A percentile compares a stretch with the other conserved stretches of the same genome.
These are phyloP conservation scores for Zymoseptoria crescenta DNA, from an alignment of 2,329 filamentous ascomycete genomes.

Conservation along the genomic window DNA sequence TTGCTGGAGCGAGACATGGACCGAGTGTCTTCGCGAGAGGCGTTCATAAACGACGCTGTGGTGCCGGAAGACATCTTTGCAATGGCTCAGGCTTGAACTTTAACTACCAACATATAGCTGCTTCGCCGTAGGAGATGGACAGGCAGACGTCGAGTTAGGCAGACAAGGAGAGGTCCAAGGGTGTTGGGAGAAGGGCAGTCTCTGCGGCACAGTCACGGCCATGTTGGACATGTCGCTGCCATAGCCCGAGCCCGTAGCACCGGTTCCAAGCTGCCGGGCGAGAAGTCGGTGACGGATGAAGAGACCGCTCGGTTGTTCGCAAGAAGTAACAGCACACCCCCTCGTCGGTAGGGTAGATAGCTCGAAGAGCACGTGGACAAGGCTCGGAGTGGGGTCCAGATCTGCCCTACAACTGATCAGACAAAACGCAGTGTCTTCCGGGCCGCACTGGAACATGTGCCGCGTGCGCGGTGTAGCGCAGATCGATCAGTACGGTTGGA, in stretches of 20 bases:
- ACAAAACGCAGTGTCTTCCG: neutral
- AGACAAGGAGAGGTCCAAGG: slow-evolving; percentile 6
- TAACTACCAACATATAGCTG: slow-evolving; percentile 3
- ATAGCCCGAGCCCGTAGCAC: slow-evolving; percentile 12
- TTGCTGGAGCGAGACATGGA: slow-evolving; percentile 14
- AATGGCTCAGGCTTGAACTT: slow-evolving; percentile 1
- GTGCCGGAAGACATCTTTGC: slow-evolving; percentile 6
- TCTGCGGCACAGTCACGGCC: slow-evolving; percentile 5
- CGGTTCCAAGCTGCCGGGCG: slow-evolving; percentile 9
- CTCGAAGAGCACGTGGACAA: neutral
- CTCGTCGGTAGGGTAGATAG: neutral
- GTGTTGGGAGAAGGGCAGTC: neutral
- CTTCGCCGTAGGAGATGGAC: slow-evolving; percentile 8
- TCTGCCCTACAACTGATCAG: neutral
- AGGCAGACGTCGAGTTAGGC: slow-evolving; percentile 2
- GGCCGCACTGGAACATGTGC: neutral
- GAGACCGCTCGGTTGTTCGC: neutral
- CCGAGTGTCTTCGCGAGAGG: slow-evolving; percentile 4
- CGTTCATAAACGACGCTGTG: slow-evolving; percentile 5
- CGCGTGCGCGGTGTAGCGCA: neutral
- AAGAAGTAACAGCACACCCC: neutral
- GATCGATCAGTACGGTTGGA: neutral
- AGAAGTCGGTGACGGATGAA: neutral
- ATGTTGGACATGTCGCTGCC: slow-evolving; percentile 2
- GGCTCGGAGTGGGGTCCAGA: neutral